These are phyloP conservation scores for Phytophthora tentaculata DNA, from an alignment of 352 stramenopile genomes.

Conservation along the genomic window DNA sequence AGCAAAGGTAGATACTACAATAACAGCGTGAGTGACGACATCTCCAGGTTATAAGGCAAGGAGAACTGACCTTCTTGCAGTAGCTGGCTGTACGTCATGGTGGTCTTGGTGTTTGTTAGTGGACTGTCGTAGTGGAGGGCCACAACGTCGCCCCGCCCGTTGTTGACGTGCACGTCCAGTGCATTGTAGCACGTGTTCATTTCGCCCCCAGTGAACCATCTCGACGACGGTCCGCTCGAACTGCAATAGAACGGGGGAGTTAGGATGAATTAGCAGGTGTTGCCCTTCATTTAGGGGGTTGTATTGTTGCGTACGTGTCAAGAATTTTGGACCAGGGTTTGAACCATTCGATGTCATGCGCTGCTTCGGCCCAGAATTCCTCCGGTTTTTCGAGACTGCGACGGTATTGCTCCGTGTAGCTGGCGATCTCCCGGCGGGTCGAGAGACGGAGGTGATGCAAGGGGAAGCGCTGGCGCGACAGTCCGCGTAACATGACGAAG, in stretches of 20 bases:
- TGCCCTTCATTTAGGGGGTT: not conserved
- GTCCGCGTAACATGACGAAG: slow-evolving; percentile 18
- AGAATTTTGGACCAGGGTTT: slow-evolving; percentile 53
- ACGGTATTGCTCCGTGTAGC: slow-evolving; percentile 51
- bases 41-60: not conserved
- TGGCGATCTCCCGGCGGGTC: slow-evolving; percentile 23
- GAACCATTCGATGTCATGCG: slow-evolving; percentile 63
- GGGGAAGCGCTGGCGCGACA: slow-evolving; percentile 7
- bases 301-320: slow-evolving; percentile 39
- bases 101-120: slow-evolving; percentile 61
- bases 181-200: slow-evolving; percentile 80
- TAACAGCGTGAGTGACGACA: slow-evolving; percentile 4
- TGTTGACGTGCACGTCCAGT: slow-evolving; percentile 63
- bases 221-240: slow-evolving; percentile 37
- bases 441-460: slow-evolving; percentile 10
- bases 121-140: slow-evolving; percentile 71
- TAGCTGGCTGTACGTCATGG: slow-evolving; percentile 78
- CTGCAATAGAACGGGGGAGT: slow-evolving; percentile 21
- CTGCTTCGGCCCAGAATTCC: slow-evolving; percentile 59
- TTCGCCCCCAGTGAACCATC: slow-evolving; percentile 64
- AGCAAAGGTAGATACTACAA: slow-evolving; percentile 64
- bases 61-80: slow-evolving; percentile 55
- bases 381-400: slow-evolving; percentile 50
- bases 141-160: slow-evolving; percentile 55
- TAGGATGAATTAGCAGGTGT: not conserved